phyloP scores from a whole-genome alignment of 2,329 filamentous ascomycete species.

The Penicillium polonicum region DNA sequence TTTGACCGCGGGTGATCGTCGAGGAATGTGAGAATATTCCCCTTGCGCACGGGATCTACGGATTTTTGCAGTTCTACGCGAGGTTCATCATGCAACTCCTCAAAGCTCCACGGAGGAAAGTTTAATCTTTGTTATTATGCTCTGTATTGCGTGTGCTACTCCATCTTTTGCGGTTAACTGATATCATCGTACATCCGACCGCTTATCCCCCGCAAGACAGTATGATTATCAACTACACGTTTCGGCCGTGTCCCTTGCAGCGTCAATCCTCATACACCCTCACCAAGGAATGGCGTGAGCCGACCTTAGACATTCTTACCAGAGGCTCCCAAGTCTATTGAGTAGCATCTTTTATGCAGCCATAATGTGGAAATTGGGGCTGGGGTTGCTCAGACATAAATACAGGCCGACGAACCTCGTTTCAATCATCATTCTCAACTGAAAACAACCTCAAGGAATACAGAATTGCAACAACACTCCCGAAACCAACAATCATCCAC shows the following conservation, averaged over 20 bases:
- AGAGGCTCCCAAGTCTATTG: neutral
- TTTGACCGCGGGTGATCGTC: conserved; percentile 8
- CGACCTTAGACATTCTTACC: conserved; percentile 14
- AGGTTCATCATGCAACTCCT: conserved; percentile 19
- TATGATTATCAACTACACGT: conserved; percentile 17
- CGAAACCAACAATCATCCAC: neutral
- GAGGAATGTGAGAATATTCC: conserved; percentile 18
- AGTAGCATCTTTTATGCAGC: conserved; percentile 1
- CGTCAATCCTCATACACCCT: conserved; percentile 5
- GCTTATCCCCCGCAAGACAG: conserved; percentile 19
- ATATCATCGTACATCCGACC: conserved; percentile 17
- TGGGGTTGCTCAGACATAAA: conserved; percentile 16
- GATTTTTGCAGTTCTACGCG: conserved; percentile 16
- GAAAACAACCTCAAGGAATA: conserved; percentile 9
- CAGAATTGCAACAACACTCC: neutral
- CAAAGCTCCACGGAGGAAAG: conserved; percentile 5
- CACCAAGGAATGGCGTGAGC: conserved; percentile 2
- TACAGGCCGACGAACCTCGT: conserved; percentile 7
- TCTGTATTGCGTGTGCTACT: conserved; percentile 10
- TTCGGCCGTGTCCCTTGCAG: conserved; percentile 22
- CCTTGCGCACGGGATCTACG: conserved; percentile 18
- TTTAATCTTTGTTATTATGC: neutral
- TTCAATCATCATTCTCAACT: conserved; percentile 13
- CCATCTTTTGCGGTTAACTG: neutral
- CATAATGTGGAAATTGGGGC: conserved; percentile 9